phyloP scores from a whole-genome alignment of 192 early-diverging fungal species.

The Coemansia nantahalensis region DNA sequence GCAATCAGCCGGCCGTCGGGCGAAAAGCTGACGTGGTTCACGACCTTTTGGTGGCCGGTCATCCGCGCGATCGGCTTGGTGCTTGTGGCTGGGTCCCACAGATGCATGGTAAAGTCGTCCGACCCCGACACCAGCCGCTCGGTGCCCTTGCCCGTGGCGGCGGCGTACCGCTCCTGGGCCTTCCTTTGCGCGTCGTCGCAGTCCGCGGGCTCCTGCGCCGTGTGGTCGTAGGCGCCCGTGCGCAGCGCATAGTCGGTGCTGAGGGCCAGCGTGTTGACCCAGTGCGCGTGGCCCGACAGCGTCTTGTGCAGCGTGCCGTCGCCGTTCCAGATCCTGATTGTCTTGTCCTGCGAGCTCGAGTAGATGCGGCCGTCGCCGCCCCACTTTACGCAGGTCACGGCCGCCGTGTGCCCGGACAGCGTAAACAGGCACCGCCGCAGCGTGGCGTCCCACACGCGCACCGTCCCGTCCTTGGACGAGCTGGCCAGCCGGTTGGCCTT shows the following conservation, averaged over 20 bases:
- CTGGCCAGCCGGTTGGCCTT: constrained; percentile 78
- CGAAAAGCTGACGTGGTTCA: constrained; percentile 92
- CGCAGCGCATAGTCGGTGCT: constrained; percentile 89
- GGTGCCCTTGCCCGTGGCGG: constrained; percentile 59
- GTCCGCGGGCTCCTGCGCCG: constrained; percentile 57
- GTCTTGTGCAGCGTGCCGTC: constrained; percentile 83
- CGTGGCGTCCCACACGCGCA: constrained; percentile 91
- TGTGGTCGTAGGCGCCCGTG: constrained; percentile 90
- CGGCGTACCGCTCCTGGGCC: constrained; percentile 79
- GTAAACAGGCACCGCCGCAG: constrained; percentile 70
- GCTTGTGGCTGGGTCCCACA: constrained; percentile 83
- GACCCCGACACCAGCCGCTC: constrained; percentile 90
- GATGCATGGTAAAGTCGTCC: constrained; percentile 96
- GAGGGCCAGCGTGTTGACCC: constrained; percentile 93
- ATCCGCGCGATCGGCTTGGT: constrained; percentile 82
- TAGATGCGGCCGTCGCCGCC: constrained; percentile 94
- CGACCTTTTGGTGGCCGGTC: constrained; percentile 93
- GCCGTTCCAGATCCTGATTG: constrained; percentile 91
- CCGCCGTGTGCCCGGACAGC: constrained; percentile 86
- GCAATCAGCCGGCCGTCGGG: constrained; percentile 88
- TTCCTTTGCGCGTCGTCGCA: constrained; percentile 67
- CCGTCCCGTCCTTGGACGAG: constrained; percentile 90
- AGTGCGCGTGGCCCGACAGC: constrained; percentile 91
- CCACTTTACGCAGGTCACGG: constrained; percentile 95
- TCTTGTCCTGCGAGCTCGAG: constrained; percentile 89